Evolutionary conservation across 2,329 filamentous ascomycete species (phyloP), one percentile per base, ranked within the genome.

Genomic region (Coleophoma cylindrospora): DNA sequence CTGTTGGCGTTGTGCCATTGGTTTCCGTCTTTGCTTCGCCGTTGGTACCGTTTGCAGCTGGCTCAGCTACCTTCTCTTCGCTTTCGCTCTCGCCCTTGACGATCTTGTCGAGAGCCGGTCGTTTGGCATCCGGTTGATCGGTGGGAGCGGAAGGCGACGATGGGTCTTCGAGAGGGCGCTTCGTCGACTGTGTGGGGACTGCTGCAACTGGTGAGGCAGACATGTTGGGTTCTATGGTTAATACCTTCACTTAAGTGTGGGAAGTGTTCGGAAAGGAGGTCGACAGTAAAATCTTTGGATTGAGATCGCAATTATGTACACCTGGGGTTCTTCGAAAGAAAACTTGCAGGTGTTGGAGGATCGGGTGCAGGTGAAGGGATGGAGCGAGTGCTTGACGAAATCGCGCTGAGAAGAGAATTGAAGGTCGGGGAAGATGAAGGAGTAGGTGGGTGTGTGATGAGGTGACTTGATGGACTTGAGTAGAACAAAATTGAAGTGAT

Each of bases 91-190:
- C 61, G 49, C 81, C 84, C 68, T 87, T 90, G 61, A 87, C 78
- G 60, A 91, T 78, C 76, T 97, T 99, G 73, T 97, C 92, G 55
- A 99, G 83, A 37, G 94, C 94, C 45, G 90, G 94, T 60, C 94
- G 89, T 76, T 99, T 99, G 55, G 94, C 94, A 62, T 99, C 94
- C 48, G 95, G 94, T 68, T 96, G 91, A 64, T 97, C 94, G 66
- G 83, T 90, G 37, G 87, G 86, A 55, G 88, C 88, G 33, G 91
- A 95, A 34, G 94, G 94, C 10, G 94, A 99, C 15, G 94, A 97
- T 11, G 92, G 88, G 67, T 97, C 94, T 77, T 99, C 94, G 58
- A 99, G 83, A 54, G 94, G 94, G 65, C 94, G 91, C 81, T 99
- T 99, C 56, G 81, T 76, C 61, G 83, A 85, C 66, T 89, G 83